Conservation (phyloP, 108 stramenopile species). For the Cyclotella atomus region DNA sequence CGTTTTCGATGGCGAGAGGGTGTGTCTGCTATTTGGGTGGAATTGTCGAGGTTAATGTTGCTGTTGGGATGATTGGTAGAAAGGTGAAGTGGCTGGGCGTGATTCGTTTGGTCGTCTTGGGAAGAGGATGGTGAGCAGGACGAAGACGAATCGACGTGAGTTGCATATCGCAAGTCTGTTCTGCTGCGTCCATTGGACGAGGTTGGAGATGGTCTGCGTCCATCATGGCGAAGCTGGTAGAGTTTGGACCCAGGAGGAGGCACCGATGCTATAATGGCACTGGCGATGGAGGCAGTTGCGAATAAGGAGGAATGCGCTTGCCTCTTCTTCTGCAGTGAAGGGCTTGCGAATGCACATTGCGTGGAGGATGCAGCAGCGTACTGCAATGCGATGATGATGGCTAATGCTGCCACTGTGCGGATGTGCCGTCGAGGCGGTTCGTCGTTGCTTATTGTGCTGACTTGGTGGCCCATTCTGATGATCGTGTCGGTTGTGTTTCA, state of each 20-base stretch:
- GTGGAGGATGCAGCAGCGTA: background rate
- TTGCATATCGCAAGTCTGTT: constrained; percentile 27
- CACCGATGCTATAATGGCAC: constrained; percentile 21
- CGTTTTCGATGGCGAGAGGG: background rate
- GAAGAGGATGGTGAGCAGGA: background rate
- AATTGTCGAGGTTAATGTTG: background rate
- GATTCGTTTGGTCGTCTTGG: background rate
- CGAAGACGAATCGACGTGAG: constrained; percentile 9
- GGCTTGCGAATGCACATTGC: background rate
- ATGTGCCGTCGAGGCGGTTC: background rate
- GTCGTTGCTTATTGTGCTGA: background rate
- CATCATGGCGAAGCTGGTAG: constrained; percentile 7
- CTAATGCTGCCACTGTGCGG: background rate
- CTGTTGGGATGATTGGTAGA: background rate
- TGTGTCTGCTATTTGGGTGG: background rate
- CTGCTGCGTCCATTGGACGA: background rate
- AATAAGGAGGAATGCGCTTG: no score
- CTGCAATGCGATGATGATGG: constrained; percentile 2
- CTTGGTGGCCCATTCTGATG: constrained; percentile 6
- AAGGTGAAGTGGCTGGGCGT: background rate
- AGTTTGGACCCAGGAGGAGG: constrained; percentile 32
- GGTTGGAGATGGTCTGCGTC: background rate
- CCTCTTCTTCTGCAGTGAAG: no score
- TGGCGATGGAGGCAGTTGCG: constrained; percentile 14
- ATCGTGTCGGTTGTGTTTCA: no score